Evolutionary conservation across 1,284 basidiomycete species (phyloP), one percentile per base, ranked within the genome.

Genomic region (Ganoderma lingzhi): DNA sequence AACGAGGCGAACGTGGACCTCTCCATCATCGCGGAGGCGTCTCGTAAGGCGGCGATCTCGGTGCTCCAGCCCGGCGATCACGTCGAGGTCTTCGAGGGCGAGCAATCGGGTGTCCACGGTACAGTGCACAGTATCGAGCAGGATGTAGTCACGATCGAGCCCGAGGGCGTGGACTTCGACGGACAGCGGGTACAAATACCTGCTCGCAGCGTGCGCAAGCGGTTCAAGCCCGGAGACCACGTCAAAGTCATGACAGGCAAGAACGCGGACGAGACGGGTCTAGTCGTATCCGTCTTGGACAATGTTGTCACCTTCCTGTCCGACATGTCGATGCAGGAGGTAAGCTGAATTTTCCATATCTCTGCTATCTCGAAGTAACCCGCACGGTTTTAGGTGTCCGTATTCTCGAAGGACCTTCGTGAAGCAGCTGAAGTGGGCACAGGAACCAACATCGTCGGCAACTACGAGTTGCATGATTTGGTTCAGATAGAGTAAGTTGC

Each of bases 31-130:
- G 95, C 96, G 0, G 95, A 96, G 78, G 93, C 95, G 1, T 93
- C 95, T 9, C 86, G 93, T 62, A 96, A 95, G 78, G 93, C 94
- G 2, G 93, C 94, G 8, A 92, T 96, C 45, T 89, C 93, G 10
- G 94, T 96, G 5, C 84, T 99, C n/a, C 96, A 98, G 78, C 97
- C 97, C 0, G 98, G 97, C 68, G 97, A 99, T 81, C 95, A 97
- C 75, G 91, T 99, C 65, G 97, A 99, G 79, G 96, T 99, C 41
- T 96, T 96, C 75, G 97, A 99, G 80, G 97, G 98, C 53, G 97
- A 98, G 81, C 96, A 98, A 79, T 87, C 94, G 2, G 97, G 98
- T 73, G 90, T 98, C 39, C 91, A 95, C 73, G 98, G 98, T 82
- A 89, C 92, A 3, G 95, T 99, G 41, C 94, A 97, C 71, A 92